Evolutionary conservation across 2,329 filamentous ascomycete genomes (phyloP), one percentile per base, ranked within the genome.

Genomic region (Chrysoporthe austroafricana): DNA sequence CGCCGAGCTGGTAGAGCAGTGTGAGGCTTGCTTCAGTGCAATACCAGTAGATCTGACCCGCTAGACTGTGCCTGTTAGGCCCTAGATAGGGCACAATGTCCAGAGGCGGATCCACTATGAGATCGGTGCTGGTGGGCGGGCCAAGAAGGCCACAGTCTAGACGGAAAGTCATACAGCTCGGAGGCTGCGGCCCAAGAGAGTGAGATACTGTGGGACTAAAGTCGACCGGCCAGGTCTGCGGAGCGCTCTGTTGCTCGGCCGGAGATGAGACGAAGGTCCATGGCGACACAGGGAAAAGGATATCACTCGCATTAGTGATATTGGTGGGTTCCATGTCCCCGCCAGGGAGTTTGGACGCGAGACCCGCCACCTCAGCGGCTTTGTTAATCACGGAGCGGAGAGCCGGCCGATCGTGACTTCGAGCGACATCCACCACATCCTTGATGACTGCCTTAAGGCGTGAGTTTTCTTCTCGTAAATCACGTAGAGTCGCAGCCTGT

Each of bases 41-140:
- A 16, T 64, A 64, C 62, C 62, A 64, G 62, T 57, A 46, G 39
- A 64, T 64, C n/a, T 57, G 52, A 4, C 48, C 62, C 2, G 62
- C 50, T 18, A 64, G 39, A 39, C 48, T 36, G 26, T 46, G 62
- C 26, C 57, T 7, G 16, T 64, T 64, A 16, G 50, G 62, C 2
- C 39, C 62, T 5, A 64, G 62, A 48, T 64, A 64, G 44, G 62
- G 62, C 26, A 16, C 62, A 48, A 64, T 58, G 16, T 64, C 62
- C 5, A 64, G 1, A 6, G 62, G 62, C 1, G 62, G 46, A 26
- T 50, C 46, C 2, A 50, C n/a, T 13, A 21, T 21, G 21, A 18
- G n/a, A 18, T n/a, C n/a, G n/a, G 21, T 2, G 46, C 46, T 11
- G 46, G n/a, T 21, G 7, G 46, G 46, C 46, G 18, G 11, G 2